These are phyloP conservation scores for Quercus phellos DNA, from an alignment of 331 rosid genomes.

Conservation along the genomic window DNA sequence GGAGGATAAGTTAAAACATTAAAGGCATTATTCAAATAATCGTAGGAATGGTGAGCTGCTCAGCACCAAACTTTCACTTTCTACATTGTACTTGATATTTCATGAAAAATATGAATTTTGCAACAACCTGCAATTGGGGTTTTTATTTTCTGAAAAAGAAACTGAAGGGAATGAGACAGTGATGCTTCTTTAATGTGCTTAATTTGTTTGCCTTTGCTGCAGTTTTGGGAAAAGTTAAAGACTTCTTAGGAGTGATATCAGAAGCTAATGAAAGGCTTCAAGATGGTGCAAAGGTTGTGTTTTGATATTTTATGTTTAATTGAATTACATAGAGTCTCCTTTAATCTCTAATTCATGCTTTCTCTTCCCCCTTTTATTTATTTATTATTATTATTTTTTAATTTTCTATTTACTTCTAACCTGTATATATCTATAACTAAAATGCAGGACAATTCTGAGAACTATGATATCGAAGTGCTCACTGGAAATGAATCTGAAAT, in stretches of 20 bases:
- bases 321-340: not conserved
- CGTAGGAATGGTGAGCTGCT: too few relatives aligned
- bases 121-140: not conserved
- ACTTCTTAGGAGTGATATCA: constrained; percentile 75
- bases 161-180: not conserved
- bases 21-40: too few relatives aligned
- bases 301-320: constrained; percentile 10
- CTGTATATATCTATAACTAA: constrained; percentile 1
- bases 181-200: not conserved
- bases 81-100: too few relatives aligned
- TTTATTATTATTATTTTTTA: too few relatives aligned
- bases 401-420: not conserved
- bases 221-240: constrained; percentile 73
- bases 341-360: too few relatives aligned
- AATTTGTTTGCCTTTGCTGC: constrained; percentile 23
- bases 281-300: constrained; percentile 60
- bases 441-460: constrained; percentile 53
- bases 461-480: constrained; percentile 67
- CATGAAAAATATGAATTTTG: too few relatives aligned
- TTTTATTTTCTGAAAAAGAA: not conserved
- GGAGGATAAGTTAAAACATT: too few relatives aligned
- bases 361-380: too few relatives aligned
- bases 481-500: constrained; percentile 74
- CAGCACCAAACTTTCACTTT: too few relatives aligned
- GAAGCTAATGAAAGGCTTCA: constrained; percentile 66